A percentile compares a stretch with the other conserved stretches of the same genome.
Evolutionary conservation across 192 early-diverging fungal species (phyloP).

Genomic region (Backusella australiensis): DNA sequence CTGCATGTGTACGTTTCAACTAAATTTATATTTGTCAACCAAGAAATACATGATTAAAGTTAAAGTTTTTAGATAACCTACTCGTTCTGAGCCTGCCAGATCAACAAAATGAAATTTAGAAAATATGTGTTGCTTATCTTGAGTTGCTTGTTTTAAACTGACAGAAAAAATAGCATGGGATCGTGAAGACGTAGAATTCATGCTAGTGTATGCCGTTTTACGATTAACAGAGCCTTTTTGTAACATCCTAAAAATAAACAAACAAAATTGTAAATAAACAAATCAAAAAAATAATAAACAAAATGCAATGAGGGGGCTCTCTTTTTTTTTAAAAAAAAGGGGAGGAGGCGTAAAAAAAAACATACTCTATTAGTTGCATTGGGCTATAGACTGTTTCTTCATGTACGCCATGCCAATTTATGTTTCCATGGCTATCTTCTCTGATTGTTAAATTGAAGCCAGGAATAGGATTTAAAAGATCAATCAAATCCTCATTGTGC

Average conservation of each 20-base stretch:
- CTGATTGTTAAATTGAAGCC: conserved; percentile 45
- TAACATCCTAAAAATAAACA: conserved; percentile 38
- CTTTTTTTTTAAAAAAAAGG: background rate
- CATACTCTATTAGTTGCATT: conserved; percentile 54
- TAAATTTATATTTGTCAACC: conserved; percentile 22
- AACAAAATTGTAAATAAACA: conserved; percentile 10
- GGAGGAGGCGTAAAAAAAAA: background rate
- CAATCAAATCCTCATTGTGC: conserved; percentile 95
- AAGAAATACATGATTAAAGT: background rate
- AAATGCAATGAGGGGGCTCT: background rate
- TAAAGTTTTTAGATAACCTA: conserved; percentile 23
- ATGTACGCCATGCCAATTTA: conserved; percentile 77
- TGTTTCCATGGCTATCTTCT: conserved; percentile 83
- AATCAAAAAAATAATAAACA: background rate
- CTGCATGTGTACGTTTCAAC: conserved; percentile 87
- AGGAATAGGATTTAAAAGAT: conserved; percentile 63
- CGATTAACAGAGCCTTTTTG: conserved; percentile 51
- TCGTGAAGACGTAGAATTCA: conserved; percentile 91
- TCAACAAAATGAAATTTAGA: conserved; percentile 98
- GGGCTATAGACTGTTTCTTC: conserved; percentile 74
- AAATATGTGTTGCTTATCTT: conserved; percentile 18
- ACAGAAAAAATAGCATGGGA: conserved; percentile 97
- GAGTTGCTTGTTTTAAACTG: conserved; percentile 68
- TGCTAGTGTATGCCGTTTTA: conserved; percentile 87
- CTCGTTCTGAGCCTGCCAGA: conserved; percentile 93